Evolutionary conservation across 805 yeast genomes (phyloP), one percentile per base, ranked within the genome.

Genomic region (Candida ortonii): DNA sequence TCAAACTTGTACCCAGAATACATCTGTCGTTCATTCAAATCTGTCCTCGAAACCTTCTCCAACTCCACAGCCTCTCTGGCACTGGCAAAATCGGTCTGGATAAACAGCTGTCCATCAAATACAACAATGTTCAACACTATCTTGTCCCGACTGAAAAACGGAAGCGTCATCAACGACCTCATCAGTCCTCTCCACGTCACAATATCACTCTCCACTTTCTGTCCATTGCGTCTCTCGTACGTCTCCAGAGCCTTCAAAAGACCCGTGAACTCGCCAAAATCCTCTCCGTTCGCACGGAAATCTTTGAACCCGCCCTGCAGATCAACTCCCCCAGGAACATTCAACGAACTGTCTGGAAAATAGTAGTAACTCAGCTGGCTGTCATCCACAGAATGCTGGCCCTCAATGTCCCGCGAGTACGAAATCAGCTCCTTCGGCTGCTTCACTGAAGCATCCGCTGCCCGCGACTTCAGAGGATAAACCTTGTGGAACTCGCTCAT

Each of bases 1-100:
- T 93, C 97, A 57, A 93, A 93, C 53, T 88, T 90, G 62, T 84
- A 87, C 0, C 96, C 93, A 16, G 80, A 67, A 49, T 68, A 84
- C 52, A 70, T 71, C 38, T 76, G 64, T 37, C 64, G 57, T 26
- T 58, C 47, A 10, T 42, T 39, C 27, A 59, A 55, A 37, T 71
- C 63, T 8, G 59, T 57, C 12, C 48, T 50, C 40, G 39, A 55
- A 45, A 36, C 54, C 27, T 52, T 49, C 53, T 57, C 53, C 25
- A 46, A 38, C 22, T 49, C 49, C 42, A 54, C 53, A 28, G 30
- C 24, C 10, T 53, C 70, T 48, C 54, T 61, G n/a, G 46, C 41
- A 56, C 59, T 29, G 35, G 45, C 41, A 9, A 38, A 30, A 31
- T 65, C 64, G 25, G 65, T 66, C 44, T 76, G 77, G 22, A 84